Conservation (phyloP, 192 early-diverging fungal genomes). For the Anaeromyces robustus region DNA sequence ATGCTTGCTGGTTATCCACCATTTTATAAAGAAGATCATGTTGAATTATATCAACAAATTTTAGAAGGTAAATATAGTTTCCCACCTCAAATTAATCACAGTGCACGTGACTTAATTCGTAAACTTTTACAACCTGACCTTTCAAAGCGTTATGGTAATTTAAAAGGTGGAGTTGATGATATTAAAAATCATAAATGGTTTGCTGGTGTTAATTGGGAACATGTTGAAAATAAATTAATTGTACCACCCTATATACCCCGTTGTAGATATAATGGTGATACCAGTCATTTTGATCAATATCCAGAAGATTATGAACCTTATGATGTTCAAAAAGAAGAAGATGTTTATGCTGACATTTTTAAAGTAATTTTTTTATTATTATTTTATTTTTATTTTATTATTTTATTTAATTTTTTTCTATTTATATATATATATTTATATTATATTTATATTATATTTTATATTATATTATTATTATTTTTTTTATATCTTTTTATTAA, state of each 20-base stretch:
- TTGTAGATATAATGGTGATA: slow-evolving; percentile 66
- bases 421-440: too few species aligned
- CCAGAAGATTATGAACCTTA: slow-evolving; percentile 83
- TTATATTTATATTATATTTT: too few species aligned
- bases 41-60: slow-evolving; percentile 26
- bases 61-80: slow-evolving; percentile 15
- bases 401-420: too few species aligned
- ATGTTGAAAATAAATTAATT: slow-evolving; percentile 50
- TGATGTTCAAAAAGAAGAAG: slow-evolving; percentile 43
- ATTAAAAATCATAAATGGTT: slow-evolving; percentile 95
- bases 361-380: slow-evolving; percentile 8
- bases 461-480: too few species aligned
- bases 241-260: slow-evolving; percentile 77
- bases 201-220: slow-evolving; percentile 79
- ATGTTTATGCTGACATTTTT: slow-evolving; percentile 58
- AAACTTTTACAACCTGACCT: not conserved
- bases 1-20: slow-evolving; percentile 22
- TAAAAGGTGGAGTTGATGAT: slow-evolving; percentile 66
- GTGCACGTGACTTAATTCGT: not conserved
- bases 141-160: slow-evolving; percentile 47
- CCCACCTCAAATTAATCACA: not conserved
- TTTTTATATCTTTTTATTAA: too few species aligned
- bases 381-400: too few species aligned
- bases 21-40: slow-evolving; percentile 19
- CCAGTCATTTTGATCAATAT: slow-evolving; percentile 89